Base-by-base conservation (phyloP, 2,329 filamentous ascomycete species). In the Botryosphaeria dothidea region DNA sequence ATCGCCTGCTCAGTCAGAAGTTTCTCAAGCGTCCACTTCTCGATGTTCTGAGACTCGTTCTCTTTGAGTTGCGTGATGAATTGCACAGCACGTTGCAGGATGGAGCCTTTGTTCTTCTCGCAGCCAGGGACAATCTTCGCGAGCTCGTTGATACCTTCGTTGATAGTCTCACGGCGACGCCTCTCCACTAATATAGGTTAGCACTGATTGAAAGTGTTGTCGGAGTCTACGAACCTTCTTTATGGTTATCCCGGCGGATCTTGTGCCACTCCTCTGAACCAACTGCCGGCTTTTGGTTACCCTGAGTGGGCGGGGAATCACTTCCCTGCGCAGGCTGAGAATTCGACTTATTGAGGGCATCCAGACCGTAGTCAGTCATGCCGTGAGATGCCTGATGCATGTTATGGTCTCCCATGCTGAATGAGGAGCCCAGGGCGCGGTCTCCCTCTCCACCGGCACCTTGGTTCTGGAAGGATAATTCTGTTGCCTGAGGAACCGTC, bases 71-170 rank as follows among this genome's bases (percentile, higher is more conserved):
- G 93, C 11, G 89, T 91, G 75, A 99, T 98, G 81, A 97, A 98
- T 68, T 92, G 89, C 9, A 97, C 94, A 0, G 95, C 93, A 36
- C 94, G 92, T 75, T 96, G 92, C 41, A 99, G 83, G 69, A 99
- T 98, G 2, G 93, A 96, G 0, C 95, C 95, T 80, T 99, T 99
- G 83, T 99, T 98, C 84, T 98, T 99, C 80, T 99, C 95, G 73
- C 94, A 97, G 15, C 93, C 93, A 0, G 95, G 95, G 0, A 99
- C 95, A 69, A 99, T 96, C 81, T 97, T 98, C 70, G 94, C 92
- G 31, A 99, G 87, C 78, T 98, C 95, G 74, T 97, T 98, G 71
- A 99, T 99, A 57, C 95, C 95, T 79, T 99, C 95, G 70, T 99
- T 99, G 77, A 99, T 99, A 0, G 95, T 97, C 80, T 99, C 95